Evolutionary conservation across 2,329 filamentous ascomycete species (phyloP).

Genomic region (Alternaria alternata): DNA sequence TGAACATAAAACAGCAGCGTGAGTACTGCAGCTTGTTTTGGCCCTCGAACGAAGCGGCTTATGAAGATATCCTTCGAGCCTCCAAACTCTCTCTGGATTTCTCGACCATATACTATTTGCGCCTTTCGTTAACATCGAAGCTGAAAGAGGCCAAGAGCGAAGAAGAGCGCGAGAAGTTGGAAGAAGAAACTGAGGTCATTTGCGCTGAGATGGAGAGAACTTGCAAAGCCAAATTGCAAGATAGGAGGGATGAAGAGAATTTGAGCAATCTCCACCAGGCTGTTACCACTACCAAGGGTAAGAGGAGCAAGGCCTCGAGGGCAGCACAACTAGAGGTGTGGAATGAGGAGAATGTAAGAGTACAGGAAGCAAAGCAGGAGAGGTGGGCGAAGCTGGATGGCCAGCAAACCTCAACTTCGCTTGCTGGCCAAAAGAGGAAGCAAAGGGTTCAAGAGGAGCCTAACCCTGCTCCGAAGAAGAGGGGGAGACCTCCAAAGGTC

Average conservation of each 20-base stretch:
- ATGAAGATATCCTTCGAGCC: background rate
- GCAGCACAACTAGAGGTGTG: background rate
- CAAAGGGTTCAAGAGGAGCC: background rate
- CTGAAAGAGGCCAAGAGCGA: background rate
- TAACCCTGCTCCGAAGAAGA: background rate
- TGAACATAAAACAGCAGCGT: background rate
- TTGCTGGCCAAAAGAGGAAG: background rate
- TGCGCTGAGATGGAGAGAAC: background rate
- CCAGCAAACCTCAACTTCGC: background rate
- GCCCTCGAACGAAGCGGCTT: conserved; percentile 6
- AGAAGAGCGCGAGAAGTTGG: background rate
- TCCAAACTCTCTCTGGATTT: background rate
- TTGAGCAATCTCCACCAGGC: background rate
- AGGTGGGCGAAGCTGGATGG: background rate
- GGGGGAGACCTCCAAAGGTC: background rate
- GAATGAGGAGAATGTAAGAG: background rate
- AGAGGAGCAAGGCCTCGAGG: background rate
- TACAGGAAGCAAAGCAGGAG: background rate
- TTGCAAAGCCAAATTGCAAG: background rate
- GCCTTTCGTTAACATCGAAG: background rate
- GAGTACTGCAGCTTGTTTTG: conserved; percentile 1
- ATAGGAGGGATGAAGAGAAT: background rate
- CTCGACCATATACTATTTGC: background rate
- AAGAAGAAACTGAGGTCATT: background rate
- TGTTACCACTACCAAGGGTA: background rate